Evolutionary conservation across 129 eudicot species (phyloP), one percentile per base, ranked within the genome.

Genomic region (Escallonia herrerae): DNA sequence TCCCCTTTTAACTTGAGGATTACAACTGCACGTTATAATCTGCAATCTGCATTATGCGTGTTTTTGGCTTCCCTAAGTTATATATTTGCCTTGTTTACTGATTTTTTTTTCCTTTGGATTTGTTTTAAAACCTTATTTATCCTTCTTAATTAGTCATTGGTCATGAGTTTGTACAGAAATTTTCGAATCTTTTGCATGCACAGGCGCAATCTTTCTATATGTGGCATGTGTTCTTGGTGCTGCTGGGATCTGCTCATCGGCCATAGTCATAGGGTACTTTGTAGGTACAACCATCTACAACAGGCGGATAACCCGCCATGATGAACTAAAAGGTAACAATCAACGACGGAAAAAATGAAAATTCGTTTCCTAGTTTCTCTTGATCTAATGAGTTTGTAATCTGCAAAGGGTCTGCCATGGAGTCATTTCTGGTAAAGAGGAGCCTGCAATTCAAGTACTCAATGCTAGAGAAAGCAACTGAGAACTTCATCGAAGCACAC

Each of bases 381-480:
- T 4, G 13, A 39, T 3, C 8, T 43, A n/a, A 43, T 43, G 8
- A 62, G 33, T 22, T 22, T 1, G 33, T 22, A 22, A 22, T 22
- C 33, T 22, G 33, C 22, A 48, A 43, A 43, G 53, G 58, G 13
- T 62, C 43, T 40, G 50, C 22, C 40, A 38, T 56, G n/a, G 72
- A 56, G 51, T 14, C 54, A 15, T 56, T 53, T 14, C 33, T 43
- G 13, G 15, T 49, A 7, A 64, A 15, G 22, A 11, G 69, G 11
- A 52, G 70, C 48, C 8, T 66, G 70, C 63, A 58, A 3, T 69
- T 69, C 55, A 58, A 58, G 33, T 69, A 69, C 52, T 43, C 56
- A 37, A 58, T 46, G 15, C 58, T 69, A 10, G 65, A 69, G 46
- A 58, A 57, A 58, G 64, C 65, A 37, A 57, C 73, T 13, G 57